phyloP scores from a whole-genome alignment of 1,284 basidiomycete genomes.

The Fistulinella cinereoalba region DNA sequence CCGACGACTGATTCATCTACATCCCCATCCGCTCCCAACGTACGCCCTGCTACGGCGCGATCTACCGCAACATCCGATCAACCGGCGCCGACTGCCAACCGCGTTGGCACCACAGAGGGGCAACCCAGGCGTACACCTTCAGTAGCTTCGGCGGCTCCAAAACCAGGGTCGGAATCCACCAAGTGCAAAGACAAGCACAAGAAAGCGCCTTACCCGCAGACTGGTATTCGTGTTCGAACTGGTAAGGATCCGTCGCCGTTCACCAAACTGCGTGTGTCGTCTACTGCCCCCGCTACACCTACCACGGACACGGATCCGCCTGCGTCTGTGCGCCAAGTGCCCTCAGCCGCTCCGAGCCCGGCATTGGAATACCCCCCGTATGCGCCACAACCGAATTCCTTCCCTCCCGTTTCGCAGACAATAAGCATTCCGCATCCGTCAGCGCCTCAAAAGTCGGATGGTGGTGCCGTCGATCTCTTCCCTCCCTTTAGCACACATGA shows the following conservation, averaged over 20 bases:
- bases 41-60: not conserved
- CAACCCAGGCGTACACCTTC: constrained; percentile 13
- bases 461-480: constrained; percentile 22
- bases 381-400: constrained; percentile 13
- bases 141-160: constrained; percentile 6
- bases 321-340: constrained; percentile 7
- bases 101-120: constrained; percentile 11
- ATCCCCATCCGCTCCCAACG: not conserved
- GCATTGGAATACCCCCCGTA: constrained; percentile 13
- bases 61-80: not conserved
- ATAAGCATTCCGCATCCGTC: constrained; percentile 2
- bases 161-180: constrained; percentile 15
- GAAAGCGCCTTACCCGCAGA: constrained; percentile 38
- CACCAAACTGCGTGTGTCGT: constrained; percentile 12
- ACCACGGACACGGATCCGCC: constrained; percentile 8
- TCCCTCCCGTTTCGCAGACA: constrained; percentile 6
- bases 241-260: constrained; percentile 34
- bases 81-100: not conserved
- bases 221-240: constrained; percentile 43
- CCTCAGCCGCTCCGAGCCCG: constrained; percentile 18
- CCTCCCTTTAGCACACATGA: constrained; percentile 22
- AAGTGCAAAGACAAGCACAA: constrained; percentile 39
- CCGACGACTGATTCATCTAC: not conserved
- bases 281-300: constrained; percentile 1
- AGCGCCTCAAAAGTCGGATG: constrained; percentile 19